Percentiles rank a stretch among this genome's conserved stretches.
phyloP scores from a whole-genome alignment of 352 stramenopile species.

The Pythium utonaiense region DNA sequence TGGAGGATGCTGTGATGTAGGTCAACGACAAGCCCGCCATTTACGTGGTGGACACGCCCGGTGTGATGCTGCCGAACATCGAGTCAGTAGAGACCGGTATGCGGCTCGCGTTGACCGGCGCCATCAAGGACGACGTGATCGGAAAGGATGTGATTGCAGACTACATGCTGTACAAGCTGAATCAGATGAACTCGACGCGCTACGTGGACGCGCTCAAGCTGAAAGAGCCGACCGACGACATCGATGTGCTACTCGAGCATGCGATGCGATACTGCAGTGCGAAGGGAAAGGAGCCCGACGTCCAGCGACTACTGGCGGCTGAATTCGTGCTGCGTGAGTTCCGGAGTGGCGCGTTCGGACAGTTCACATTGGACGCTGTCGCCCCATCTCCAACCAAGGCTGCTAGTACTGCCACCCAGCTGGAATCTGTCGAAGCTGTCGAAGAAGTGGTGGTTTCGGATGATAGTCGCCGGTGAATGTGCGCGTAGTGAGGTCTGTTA shows the following conservation, averaged over 20 bases:
- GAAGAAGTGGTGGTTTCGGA: neutral
- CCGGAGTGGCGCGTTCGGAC: slow-evolving; percentile 67
- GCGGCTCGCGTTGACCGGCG: slow-evolving; percentile 79
- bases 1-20: slow-evolving; percentile 21
- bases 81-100: slow-evolving; percentile 73
- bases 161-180: slow-evolving; percentile 88
- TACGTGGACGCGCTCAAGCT: slow-evolving; percentile 80
- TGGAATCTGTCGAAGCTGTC: neutral
- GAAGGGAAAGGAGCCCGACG: slow-evolving; percentile 72
- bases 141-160: slow-evolving; percentile 85
- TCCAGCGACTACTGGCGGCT: slow-evolving; percentile 60
- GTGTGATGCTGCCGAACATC: slow-evolving; percentile 88
- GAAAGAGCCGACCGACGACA: slow-evolving; percentile 62
- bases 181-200: slow-evolving; percentile 68
- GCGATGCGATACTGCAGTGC: slow-evolving; percentile 70
- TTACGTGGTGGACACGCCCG: slow-evolving; percentile 87
- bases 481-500: no score
- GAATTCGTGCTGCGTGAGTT: slow-evolving; percentile 76
- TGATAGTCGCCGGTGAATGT: neutral
- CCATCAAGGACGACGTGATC: slow-evolving; percentile 86
- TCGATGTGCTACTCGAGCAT: slow-evolving; percentile 57
- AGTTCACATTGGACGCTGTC: slow-evolving; percentile 80
- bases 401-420: neutral
- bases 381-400: neutral
- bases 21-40: slow-evolving; percentile 84